A percentile compares a stretch with the other conserved stretches of the same genome.
These are phyloP conservation scores for Sporobolomyces pararoseus DNA, from an alignment of 768 basidiomycete genomes.

Conservation along the genomic window DNA sequence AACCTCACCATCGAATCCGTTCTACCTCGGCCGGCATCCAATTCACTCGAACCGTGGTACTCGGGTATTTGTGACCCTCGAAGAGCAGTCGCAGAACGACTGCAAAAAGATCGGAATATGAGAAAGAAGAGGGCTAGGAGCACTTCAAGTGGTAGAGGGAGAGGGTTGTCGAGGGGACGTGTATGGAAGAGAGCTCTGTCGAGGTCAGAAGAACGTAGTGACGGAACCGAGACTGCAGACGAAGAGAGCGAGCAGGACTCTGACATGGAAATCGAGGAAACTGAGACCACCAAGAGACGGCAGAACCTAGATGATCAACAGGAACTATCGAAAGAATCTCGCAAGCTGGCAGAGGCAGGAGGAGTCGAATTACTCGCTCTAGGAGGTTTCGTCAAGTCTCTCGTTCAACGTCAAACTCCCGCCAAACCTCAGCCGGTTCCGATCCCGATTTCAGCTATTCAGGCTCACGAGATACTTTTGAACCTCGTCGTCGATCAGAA, in stretches of 20 bases:
- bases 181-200: constrained; percentile 7
- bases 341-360: not conserved
- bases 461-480: not conserved
- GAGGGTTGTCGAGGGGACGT: not conserved
- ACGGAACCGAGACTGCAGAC: not conserved
- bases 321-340: not conserved
- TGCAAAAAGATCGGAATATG: not conserved
- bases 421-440: not conserved
- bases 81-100: constrained; percentile 6
- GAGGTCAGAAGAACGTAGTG: not conserved
- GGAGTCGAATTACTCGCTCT: not conserved
- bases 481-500: not conserved
- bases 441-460: not conserved
- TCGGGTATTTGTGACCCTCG: constrained; percentile 33
- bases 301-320: not conserved
- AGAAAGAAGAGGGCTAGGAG: not conserved
- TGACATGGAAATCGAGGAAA: constrained; percentile 17
- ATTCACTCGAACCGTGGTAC: constrained; percentile 25
- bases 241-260: not conserved
- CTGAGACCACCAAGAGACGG: not conserved
- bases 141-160: not conserved
- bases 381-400: not conserved
- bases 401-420: not conserved
- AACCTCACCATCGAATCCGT: not conserved
- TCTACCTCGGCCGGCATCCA: not conserved